phyloP scores from a whole-genome alignment of 1,284 basidiomycete species.

The Ceratobasidium sp. region DNA sequence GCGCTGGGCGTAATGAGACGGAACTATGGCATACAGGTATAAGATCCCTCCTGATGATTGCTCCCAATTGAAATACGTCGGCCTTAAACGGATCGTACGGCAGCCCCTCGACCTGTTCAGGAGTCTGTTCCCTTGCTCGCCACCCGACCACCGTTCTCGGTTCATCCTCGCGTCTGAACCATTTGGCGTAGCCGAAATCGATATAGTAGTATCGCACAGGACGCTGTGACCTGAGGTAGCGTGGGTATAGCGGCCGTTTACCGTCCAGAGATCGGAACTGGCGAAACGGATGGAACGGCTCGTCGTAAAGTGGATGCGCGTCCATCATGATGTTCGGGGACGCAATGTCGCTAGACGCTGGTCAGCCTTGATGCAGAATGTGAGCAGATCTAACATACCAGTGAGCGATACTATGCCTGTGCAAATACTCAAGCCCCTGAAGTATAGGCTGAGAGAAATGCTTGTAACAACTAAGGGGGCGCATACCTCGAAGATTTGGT shows the following conservation, averaged over 20 bases:
- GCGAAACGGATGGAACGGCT: constrained; percentile 21
- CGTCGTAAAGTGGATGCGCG: constrained; percentile 11
- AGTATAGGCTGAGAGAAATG: background rate
- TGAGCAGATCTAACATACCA: background rate
- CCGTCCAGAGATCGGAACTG: background rate
- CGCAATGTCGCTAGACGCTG: background rate
- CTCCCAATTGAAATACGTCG: constrained; percentile 22
- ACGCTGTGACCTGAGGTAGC: background rate
- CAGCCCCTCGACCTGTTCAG: background rate
- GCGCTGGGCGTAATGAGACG: background rate
- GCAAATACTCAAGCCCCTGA: constrained; percentile 23
- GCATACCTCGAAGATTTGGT: constrained; percentile 37
- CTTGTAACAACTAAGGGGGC: no score
- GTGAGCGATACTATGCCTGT: constrained; percentile 4
- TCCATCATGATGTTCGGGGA: constrained; percentile 29
- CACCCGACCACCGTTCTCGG: background rate
- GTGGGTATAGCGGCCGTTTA: background rate
- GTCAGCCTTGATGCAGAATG: background rate
- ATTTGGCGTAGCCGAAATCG: constrained; percentile 13
- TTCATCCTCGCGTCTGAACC: background rate
- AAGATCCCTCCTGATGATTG: constrained; percentile 13
- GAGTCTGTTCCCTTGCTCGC: background rate
- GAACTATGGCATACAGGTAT: constrained; percentile 1
- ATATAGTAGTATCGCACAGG: constrained; percentile 17
- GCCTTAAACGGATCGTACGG: constrained; percentile 23